Evolutionary conservation across 805 yeast species (phyloP).

Genomic region (Barnettozyma wickerhamii): DNA sequence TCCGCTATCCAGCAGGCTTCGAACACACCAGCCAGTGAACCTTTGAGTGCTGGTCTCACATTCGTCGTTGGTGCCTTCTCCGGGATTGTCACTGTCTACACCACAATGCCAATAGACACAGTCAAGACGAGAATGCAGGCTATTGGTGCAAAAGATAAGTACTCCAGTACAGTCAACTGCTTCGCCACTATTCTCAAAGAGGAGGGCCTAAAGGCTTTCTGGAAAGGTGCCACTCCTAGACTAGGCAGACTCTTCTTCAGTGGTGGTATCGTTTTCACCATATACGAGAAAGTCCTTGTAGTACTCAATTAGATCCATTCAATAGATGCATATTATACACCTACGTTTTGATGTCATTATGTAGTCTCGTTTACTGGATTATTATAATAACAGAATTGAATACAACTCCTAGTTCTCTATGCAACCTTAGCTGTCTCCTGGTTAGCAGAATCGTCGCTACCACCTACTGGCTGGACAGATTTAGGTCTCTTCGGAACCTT

Average conservation of each 20-base stretch:
- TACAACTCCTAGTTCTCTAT: not conserved
- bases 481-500: constrained; percentile 35
- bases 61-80: constrained; percentile 89
- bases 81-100: constrained; percentile 83
- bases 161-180: constrained; percentile 76
- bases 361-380: too few relatives aligned
- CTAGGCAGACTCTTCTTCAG: constrained; percentile 86
- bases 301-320: constrained; percentile 21
- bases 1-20: constrained; percentile 67
- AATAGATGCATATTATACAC: not conserved
- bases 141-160: constrained; percentile 66
- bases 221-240: constrained; percentile 99
- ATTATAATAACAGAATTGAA: too few relatives aligned
- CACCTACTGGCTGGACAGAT: constrained; percentile 15
- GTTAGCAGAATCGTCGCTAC: constrained; percentile 2
- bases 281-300: constrained; percentile 82
- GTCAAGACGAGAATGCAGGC: constrained; percentile 98
- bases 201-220: constrained; percentile 87
- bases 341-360: too few relatives aligned
- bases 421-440: constrained; percentile 1
- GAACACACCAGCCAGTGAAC: constrained; percentile 61
- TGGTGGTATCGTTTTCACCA: constrained; percentile 97
- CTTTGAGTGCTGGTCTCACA: constrained; percentile 73
- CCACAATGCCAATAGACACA: constrained; percentile 94
- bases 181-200: constrained; percentile 73